Base-by-base conservation (phyloP, 805 yeast species). In the Yarrowia alimentaria region DNA sequence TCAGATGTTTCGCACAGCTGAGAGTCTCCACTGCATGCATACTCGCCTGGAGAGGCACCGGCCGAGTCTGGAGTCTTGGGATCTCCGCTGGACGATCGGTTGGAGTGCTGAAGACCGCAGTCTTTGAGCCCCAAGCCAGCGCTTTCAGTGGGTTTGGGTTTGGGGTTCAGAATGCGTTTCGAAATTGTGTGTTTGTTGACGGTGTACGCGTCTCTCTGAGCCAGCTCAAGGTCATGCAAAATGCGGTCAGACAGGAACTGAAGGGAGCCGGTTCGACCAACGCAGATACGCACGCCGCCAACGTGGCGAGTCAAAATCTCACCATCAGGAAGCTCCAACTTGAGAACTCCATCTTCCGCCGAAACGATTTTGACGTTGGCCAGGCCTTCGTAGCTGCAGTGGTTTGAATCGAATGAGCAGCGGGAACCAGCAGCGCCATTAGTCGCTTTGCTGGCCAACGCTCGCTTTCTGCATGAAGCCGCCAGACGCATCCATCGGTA, bases 211-310 rank as follows among this genome's bases (percentile, higher is more conserved):
- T 37, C 52, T 11, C 17, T 19, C 14, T 29, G 45, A 19, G 37
- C 45, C 8, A 50, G 35, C 3, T 30, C 35, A 1, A 43, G 37
- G 2, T 14, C 37, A 12, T 18, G 37, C 6, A 43, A 47, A 20
- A 61, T 35, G 10, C 47, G 49, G 6, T 47, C 34, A 4, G 58
- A 52, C 21, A 63, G 37, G 28, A 56, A 63, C 17, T 56, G 60
- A 12, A 63, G 51, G 2, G 62, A 60, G 2, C 67, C 67, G 5
- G 61, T 42, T 10, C 67, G 56, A 4, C 67, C 67, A 9, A 63
- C 57, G n/a, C 63, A 56, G 16, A 56, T 37, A 37, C 56, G 54
- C 14, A 64, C 35, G 19, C 40, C 31, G 4, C 48, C 40, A 5
- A 61, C 56, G 31, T 25, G 22, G 3, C 56, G 43, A 4, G 29